Evolutionary conservation across 805 yeast genomes (phyloP).

Genomic region (Metschnikowia noctiluminum): DNA sequence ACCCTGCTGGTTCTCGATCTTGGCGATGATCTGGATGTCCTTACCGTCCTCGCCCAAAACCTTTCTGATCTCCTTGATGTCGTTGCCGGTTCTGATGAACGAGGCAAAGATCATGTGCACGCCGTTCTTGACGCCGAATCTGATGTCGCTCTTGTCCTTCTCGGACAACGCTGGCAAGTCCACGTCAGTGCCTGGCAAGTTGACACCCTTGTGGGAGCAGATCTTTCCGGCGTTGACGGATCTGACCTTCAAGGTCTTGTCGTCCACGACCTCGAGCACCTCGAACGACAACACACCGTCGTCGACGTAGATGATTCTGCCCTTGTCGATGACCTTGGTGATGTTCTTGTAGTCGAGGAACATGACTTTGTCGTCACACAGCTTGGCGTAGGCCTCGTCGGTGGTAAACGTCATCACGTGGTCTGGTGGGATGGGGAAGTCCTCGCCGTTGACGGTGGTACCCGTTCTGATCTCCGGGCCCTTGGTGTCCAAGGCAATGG

Average conservation of each 20-base stretch:
- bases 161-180: constrained; percentile 97
- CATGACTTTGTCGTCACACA: constrained; percentile 78
- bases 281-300: constrained; percentile 97
- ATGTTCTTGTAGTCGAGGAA: constrained; percentile 93
- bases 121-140: constrained; percentile 94
- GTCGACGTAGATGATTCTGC: constrained; percentile 90
- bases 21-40: constrained; percentile 92
- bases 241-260: constrained; percentile 75
- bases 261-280: constrained; percentile 81
- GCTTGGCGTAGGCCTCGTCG: constrained; percentile 69
- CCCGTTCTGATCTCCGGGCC: constrained; percentile 99
- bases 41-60: constrained; percentile 97
- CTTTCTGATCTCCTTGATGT: constrained; percentile 83
- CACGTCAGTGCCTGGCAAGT: constrained; percentile 98
- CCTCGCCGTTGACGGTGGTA: constrained; percentile 75
- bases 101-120: constrained; percentile 99
- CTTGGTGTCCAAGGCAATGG: constrained; percentile 97
- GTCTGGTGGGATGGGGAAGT: constrained; percentile 77
- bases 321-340: constrained; percentile 85
- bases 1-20: constrained; percentile 99
- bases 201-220: constrained; percentile 98
- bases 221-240: constrained; percentile 94
- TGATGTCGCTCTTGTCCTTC: constrained; percentile 89
- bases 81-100: constrained; percentile 92
- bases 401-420: constrained; percentile 94